Evolutionary conservation across 257 asterid genomes (phyloP).

Genomic region (Solanum rostratum): DNA sequence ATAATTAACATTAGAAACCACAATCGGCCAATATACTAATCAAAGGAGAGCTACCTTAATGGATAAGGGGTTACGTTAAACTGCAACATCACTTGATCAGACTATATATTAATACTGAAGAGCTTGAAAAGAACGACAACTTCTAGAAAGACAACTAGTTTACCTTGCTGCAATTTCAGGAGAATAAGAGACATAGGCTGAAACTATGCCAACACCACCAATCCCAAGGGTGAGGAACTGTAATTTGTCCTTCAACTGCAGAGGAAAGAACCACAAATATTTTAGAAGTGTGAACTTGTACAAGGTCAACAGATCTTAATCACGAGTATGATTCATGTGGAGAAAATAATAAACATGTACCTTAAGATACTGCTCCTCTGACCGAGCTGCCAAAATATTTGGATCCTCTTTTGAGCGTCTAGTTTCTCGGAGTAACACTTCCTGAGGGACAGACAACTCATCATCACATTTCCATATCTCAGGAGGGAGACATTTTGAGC

Average conservation of each 20-base stretch:
- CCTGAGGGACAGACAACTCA: constrained; percentile 25
- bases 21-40: not conserved
- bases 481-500: not conserved
- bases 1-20: not conserved
- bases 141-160: not conserved
- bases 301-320: not conserved
- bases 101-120: not conserved
- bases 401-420: constrained; percentile 71
- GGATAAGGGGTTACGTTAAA: not conserved
- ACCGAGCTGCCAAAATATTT: constrained; percentile 67
- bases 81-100: not conserved
- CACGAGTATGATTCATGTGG: not conserved
- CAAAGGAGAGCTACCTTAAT: not conserved
- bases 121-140: not conserved
- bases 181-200: constrained; percentile 65
- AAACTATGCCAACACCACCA: constrained; percentile 72
- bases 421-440: constrained; percentile 68
- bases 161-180: constrained; percentile 86
- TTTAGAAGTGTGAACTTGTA: not conserved
- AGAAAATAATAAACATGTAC: constrained; percentile 11
- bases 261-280: constrained; percentile 1
- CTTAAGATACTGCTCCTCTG: constrained; percentile 78
- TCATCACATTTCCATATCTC: not conserved
- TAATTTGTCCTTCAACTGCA: constrained; percentile 73
- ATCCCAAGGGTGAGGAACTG: constrained; percentile 68